Evolutionary conservation across 1,139 yeast species (phyloP).

Genomic region (Protomyces macrosporus): DNA sequence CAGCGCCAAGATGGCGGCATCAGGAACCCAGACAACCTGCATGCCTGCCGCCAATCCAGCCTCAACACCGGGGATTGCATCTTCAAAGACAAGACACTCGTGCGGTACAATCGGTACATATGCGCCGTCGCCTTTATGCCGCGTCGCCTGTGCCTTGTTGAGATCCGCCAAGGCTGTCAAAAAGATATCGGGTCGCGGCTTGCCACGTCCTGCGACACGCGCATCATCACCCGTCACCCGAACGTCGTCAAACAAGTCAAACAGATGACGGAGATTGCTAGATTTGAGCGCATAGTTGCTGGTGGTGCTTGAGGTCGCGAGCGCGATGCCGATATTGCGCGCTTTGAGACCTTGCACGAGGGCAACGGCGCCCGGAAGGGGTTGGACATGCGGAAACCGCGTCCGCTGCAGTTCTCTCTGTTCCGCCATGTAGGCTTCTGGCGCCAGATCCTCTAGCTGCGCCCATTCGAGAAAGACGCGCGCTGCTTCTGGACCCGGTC

Average conservation of each 20-base stretch:
- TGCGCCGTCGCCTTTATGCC: background rate
- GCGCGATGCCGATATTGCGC: conserved; percentile 66
- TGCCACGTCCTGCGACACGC: conserved; percentile 76
- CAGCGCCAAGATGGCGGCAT: conserved; percentile 57
- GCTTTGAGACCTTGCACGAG: conserved; percentile 51
- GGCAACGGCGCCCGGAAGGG: conserved; percentile 81
- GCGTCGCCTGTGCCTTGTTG: conserved; percentile 40
- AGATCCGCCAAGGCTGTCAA: conserved; percentile 65
- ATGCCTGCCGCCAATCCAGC: conserved; percentile 86
- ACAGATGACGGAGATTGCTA: conserved; percentile 52
- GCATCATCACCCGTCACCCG: conserved; percentile 84
- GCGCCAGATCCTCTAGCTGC: conserved; percentile 48
- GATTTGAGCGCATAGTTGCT: conserved; percentile 65
- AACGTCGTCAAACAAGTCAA: conserved; percentile 55
- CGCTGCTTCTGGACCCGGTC: conserved; percentile 75
- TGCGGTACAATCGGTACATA: conserved; percentile 53
- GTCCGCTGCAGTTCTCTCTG: conserved; percentile 52
- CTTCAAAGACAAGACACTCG: conserved; percentile 88
- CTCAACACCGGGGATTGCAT: conserved; percentile 81
- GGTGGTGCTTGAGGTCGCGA: conserved; percentile 80
- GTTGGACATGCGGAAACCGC: conserved; percentile 59
- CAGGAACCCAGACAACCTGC: conserved; percentile 88
- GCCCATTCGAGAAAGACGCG: conserved; percentile 61
- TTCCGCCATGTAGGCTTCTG: conserved; percentile 53
- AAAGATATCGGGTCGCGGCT: conserved; percentile 93